Evolutionary conservation across 2,329 filamentous ascomycete genomes (phyloP), one percentile per base, ranked within the genome.

Genomic region (Aspergillus pseudoglaucus): DNA sequence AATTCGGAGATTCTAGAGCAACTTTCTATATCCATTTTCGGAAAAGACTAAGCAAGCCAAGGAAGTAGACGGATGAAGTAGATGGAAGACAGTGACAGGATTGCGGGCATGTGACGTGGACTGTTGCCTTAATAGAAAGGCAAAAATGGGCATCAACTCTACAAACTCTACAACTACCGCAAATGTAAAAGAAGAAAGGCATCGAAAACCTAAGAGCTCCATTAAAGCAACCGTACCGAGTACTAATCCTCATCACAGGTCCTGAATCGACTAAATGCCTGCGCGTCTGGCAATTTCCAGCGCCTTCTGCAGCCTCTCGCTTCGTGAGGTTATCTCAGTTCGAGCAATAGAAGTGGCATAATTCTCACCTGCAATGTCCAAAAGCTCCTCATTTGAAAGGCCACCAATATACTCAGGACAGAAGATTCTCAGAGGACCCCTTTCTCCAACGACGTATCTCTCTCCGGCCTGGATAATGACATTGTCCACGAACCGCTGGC

Each of bases 401-500:
- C 58, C 53, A n/a, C 75, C 62, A 0, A 84, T 69, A 22, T 78
- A 74, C 0, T 72, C 63, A 0, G 79, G 70, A 0, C 70, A 75
- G 39, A 87, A 73, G 0, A 78, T 62, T 4, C 64, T 68, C 1
- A 85, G 64, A 0, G 82, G 81, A 2, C 77, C 76, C 0, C 69
- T 53, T 0, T 69, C 54, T 0, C 76, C 74, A 0, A 85, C 63
- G 0, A 87, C 67, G 44, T 73, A 71, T 53, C 81, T 65, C 38
- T 79, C 75, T 1, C 79, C 66, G 0, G 75, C 78, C 51, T 85
- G 83, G 47, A 76, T 73, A 53, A 74, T 79, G 2, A 87, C 62
- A 1, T 71, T 75, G 56, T 87, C 83, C 2, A 82, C 73, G 49
- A 87, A 84, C 0, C 81, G 76, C 57, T 79, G 78, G n/a, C 72